Conservation (phyloP, 371 early-diverging fungal species). For the Paraphysoderma sedebokerense region DNA sequence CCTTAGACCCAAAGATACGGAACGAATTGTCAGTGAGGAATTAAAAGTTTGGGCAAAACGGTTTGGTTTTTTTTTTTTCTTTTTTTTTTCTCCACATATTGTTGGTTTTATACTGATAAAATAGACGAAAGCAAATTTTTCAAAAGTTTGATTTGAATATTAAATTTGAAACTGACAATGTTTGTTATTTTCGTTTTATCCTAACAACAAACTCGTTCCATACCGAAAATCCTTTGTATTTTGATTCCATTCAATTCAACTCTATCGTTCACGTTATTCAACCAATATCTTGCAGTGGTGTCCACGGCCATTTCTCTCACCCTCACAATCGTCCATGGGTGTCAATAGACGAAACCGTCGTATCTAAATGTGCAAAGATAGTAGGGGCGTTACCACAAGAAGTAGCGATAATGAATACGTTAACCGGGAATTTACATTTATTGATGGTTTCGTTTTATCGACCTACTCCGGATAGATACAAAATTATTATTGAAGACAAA, state of each 20-base stretch:
- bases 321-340: constrained; percentile 75
- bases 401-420: constrained; percentile 77
- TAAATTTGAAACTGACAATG: no score
- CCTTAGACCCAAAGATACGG: constrained; percentile 53
- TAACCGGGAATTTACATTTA: constrained; percentile 82
- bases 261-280: no score
- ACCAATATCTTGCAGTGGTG: constrained; percentile 45
- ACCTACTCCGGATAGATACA: constrained; percentile 54
- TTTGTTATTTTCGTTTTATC: no score
- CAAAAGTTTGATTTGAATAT: no score
- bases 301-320: constrained; percentile 74
- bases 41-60: constrained; percentile 67
- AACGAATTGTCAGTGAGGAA: constrained; percentile 58
- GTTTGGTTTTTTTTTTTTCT: constrained; percentile 15
- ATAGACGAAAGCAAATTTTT: no score
- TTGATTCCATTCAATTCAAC: not conserved
- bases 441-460: constrained; percentile 81
- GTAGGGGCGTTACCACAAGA: constrained; percentile 72
- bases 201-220: no score
- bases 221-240: no score
- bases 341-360: constrained; percentile 56
- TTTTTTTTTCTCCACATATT: not conserved
- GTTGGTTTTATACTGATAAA: not conserved
- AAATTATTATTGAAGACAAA: constrained; percentile 79
- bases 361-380: constrained; percentile 46